phyloP scores from a whole-genome alignment of 495 filamentous ascomycete species.

The Articulospora tetracladia region DNA sequence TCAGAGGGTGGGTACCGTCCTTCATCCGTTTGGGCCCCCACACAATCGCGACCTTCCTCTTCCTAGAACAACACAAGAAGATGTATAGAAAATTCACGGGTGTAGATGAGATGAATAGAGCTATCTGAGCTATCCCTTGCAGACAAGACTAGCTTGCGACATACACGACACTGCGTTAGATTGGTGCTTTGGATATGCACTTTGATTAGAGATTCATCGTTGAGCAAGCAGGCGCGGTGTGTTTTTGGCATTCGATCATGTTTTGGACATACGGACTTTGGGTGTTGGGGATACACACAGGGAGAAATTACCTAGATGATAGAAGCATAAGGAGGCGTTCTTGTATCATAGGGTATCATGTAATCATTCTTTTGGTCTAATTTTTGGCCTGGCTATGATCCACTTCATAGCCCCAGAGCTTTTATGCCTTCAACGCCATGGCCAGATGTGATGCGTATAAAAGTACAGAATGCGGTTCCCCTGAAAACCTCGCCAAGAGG shows the following conservation, averaged over 20 bases:
- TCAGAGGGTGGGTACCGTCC: conserved; percentile 95
- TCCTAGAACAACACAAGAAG: conserved; percentile 88
- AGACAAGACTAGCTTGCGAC: neutral
- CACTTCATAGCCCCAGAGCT: conserved; percentile 2
- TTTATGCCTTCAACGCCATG: conserved; percentile 16
- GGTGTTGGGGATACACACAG: conserved; percentile 2
- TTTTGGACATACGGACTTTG: conserved; percentile 12
- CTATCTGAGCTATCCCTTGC: conserved; percentile 7
- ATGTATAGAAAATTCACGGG: conserved; percentile 50
- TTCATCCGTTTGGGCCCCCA: conserved; percentile 88
- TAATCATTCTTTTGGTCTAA: conserved; percentile 13
- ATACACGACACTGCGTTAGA: neutral
- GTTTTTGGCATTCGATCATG: neutral
- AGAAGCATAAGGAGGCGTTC: conserved; percentile 25
- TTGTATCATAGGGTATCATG: conserved; percentile 19
- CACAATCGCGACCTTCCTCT: conserved; percentile 92
- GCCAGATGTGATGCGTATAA: conserved; percentile 17
- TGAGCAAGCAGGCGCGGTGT: neutral
- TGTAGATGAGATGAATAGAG: conserved; percentile 28
- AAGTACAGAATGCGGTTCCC: neutral
- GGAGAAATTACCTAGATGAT: conserved; percentile 11
- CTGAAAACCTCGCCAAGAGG: neutral
- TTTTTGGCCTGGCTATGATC: neutral
- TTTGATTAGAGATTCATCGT: neutral
- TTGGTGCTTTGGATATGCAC: neutral